A percentile compares a stretch with the other conserved stretches of the same genome.
Conservation (phyloP, 208 protist species). For the Wallacemonas sp. region DNA sequence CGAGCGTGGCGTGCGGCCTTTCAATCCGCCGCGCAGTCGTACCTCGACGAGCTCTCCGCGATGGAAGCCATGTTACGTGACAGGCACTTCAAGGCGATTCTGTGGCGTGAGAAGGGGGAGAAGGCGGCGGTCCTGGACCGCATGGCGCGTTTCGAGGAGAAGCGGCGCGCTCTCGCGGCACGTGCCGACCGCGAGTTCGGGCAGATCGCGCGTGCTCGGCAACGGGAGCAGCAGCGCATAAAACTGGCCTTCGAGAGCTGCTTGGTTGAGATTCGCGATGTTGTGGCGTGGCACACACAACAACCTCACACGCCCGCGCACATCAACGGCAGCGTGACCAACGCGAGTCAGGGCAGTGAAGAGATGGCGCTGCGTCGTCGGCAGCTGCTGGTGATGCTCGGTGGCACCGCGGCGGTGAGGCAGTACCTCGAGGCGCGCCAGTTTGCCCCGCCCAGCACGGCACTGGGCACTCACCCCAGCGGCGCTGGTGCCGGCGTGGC, state of each 20-base stretch:
- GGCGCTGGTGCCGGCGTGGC: too few species aligned
- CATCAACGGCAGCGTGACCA: not conserved
- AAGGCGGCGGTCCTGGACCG: slow-evolving; percentile 15
- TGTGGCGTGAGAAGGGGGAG: slow-evolving; percentile 31
- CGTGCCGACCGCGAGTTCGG: slow-evolving; percentile 5
- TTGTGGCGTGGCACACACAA: slow-evolving; percentile 49
- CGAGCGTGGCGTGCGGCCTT: slow-evolving; percentile 15
- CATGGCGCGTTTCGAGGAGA: slow-evolving; percentile 25
- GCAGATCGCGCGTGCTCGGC: slow-evolving; percentile 11
- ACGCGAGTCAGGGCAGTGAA: not conserved
- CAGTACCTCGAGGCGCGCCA: not conserved
- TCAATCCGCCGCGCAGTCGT: slow-evolving; percentile 2
- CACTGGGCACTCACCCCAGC: not conserved
- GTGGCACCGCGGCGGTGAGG: not conserved
- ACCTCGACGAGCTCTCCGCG: slow-evolving; percentile 26
- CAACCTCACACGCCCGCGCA: slow-evolving; percentile 9
- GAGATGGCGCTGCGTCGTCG: not conserved
- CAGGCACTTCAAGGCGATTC: slow-evolving; percentile 21
- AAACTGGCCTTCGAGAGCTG: slow-evolving; percentile 36
- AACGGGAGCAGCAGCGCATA: slow-evolving; percentile 18
- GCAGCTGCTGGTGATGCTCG: slow-evolving; percentile 10
- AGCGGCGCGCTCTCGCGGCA: slow-evolving; percentile 6
- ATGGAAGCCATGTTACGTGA: slow-evolving; percentile 23
- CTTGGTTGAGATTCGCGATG: slow-evolving; percentile 44
- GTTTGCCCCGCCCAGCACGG: not conserved